Conservation (phyloP, 345 rosid species). For the Conringia planisiliqua region DNA sequence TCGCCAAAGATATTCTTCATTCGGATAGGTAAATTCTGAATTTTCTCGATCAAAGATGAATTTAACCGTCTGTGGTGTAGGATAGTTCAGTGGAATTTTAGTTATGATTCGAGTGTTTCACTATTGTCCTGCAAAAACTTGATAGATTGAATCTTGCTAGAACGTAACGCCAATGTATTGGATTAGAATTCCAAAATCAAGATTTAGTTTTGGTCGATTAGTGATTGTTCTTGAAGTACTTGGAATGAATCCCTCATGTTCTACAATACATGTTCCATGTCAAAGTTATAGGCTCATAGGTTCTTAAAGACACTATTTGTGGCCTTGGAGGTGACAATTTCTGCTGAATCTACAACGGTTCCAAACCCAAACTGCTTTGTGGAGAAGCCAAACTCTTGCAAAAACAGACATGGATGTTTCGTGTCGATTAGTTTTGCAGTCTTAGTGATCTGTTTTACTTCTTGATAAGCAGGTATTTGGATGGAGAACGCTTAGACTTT, state of each 20-base stretch:
- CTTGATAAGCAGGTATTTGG: constrained; percentile 52
- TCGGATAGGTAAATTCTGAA: constrained; percentile 48
- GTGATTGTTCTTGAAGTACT: not conserved
- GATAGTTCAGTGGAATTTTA: not conserved
- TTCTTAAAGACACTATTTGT: not conserved
- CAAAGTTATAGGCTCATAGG: not conserved
- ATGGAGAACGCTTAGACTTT: constrained; percentile 59
- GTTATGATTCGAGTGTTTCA: not conserved
- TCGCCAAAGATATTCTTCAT: constrained; percentile 74
- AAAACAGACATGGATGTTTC: not conserved
- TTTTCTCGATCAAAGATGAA: not conserved
- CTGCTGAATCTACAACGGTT: not conserved
- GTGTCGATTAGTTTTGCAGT: not conserved
- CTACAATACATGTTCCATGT: not conserved
- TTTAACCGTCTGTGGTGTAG: not conserved
- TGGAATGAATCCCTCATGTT: not conserved
- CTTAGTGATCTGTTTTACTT: not conserved
- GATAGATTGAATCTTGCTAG: not conserved
- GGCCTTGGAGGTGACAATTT: not conserved
- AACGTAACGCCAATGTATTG: not conserved
- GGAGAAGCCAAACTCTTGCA: not conserved
- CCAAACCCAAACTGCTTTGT: not conserved
- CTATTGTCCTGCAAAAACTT: not conserved
- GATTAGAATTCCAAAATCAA: not conserved
- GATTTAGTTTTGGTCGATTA: not conserved